phyloP scores from a whole-genome alignment of 805 yeast species.

The Cyberlindnera meyerae region DNA sequence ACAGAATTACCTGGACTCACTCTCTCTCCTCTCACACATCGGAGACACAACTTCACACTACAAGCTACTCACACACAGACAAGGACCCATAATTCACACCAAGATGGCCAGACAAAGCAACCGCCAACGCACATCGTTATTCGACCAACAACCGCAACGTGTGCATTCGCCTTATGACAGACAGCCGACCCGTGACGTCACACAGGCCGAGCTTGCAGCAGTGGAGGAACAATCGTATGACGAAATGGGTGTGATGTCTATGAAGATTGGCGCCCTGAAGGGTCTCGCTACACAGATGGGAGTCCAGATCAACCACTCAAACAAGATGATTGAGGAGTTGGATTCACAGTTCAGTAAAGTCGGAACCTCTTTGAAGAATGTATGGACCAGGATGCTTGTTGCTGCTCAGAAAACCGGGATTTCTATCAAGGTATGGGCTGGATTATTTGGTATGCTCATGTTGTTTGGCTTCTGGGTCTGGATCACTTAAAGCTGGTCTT shows the following conservation, averaged over 20 bases:
- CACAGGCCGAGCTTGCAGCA: slow-evolving; percentile 51
- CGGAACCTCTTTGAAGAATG: slow-evolving; percentile 42
- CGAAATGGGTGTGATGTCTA: slow-evolving; percentile 47
- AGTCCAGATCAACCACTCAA: slow-evolving; percentile 54
- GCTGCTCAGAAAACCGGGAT: slow-evolving; percentile 64
- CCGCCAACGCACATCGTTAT: slow-evolving; percentile 20
- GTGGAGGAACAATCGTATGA: slow-evolving; percentile 66
- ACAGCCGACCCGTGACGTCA: slow-evolving; percentile 33
- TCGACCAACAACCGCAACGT: slow-evolving; percentile 24
- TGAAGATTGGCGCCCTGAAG: slow-evolving; percentile 51
- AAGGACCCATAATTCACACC: no score
- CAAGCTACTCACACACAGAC: no score
- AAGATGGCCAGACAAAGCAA: slow-evolving; percentile 9
- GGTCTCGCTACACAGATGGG: slow-evolving; percentile 56
- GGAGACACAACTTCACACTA: no score
- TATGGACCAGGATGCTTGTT: slow-evolving; percentile 51
- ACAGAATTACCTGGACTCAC: no score
- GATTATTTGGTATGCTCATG: slow-evolving; percentile 42
- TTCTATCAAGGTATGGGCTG: slow-evolving; percentile 59
- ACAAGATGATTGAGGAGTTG: slow-evolving; percentile 38
- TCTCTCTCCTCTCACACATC: no score
- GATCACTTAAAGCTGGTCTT: slow-evolving; percentile 23
- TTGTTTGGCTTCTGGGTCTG: slow-evolving; percentile 49
- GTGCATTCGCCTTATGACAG: slow-evolving; percentile 41
- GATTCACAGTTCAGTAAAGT: slow-evolving; percentile 44